phyloP scores from a whole-genome alignment of 2,329 filamentous ascomycete genomes.

The Lasiodiplodia hormozganensis region DNA sequence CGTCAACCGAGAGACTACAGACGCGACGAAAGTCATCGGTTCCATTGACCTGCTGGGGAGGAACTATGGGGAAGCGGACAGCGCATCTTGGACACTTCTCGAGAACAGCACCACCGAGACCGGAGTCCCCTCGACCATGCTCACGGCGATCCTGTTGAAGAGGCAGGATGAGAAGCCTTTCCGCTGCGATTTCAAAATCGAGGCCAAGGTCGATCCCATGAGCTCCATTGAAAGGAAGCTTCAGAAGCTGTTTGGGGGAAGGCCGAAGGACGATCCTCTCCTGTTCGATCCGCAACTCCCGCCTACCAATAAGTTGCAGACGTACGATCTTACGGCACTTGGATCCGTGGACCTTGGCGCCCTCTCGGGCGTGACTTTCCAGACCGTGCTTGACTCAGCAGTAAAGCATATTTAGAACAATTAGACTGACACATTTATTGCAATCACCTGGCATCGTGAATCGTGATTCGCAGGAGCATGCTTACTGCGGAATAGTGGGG shows the following conservation, averaged over 20 bases:
- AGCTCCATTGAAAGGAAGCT: slow-evolving; percentile 24
- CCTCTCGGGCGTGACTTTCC: slow-evolving; percentile 2
- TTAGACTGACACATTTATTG: neutral
- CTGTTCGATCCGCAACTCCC: slow-evolving; percentile 31
- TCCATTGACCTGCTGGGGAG: slow-evolving; percentile 33
- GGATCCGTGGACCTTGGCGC: neutral
- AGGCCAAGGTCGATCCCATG: slow-evolving; percentile 37
- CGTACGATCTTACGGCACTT: neutral
- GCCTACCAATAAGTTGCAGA: slow-evolving; percentile 1
- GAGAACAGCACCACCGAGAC: slow-evolving; percentile 37
- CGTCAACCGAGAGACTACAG: neutral
- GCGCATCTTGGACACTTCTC: slow-evolving; percentile 37
- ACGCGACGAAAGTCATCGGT: slow-evolving; percentile 31
- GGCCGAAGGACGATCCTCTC: slow-evolving; percentile 28
- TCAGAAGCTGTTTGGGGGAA: slow-evolving; percentile 37
- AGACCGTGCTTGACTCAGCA: neutral
- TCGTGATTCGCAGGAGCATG: neutral
- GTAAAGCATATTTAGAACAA: neutral
- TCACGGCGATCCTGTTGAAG: slow-evolving; percentile 36
- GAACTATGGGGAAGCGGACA: slow-evolving; percentile 33
- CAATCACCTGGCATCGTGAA: neutral
- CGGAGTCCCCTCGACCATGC: slow-evolving; percentile 35
- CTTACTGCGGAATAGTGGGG: neutral
- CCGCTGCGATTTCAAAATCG: slow-evolving; percentile 38
- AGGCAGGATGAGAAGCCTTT: slow-evolving; percentile 39